Percentiles rank a stretch among this genome's conserved stretches.
These are phyloP conservation scores for Croton setiger DNA, from an alignment of 441 rosid species.

Conservation along the genomic window DNA sequence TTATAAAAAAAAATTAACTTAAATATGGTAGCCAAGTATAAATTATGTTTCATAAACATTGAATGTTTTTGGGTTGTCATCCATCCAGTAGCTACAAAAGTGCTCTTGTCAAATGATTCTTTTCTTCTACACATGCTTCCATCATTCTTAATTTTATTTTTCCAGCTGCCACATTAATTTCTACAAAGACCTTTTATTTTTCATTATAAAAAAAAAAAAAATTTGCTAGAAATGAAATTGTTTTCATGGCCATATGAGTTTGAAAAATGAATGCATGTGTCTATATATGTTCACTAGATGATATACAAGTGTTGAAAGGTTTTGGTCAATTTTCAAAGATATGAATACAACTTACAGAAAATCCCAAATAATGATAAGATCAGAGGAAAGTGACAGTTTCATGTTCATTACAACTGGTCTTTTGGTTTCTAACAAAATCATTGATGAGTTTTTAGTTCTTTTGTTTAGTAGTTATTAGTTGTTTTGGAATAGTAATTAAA, in stretches of 20 bases:
- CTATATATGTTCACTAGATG: neutral
- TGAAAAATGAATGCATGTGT: neutral
- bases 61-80: slow-evolving; percentile 28
- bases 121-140: slow-evolving; percentile 19
- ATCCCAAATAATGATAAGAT: neutral
- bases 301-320: neutral
- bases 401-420: neutral
- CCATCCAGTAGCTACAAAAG: slow-evolving; percentile 31
- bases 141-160: no score
- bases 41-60: neutral
- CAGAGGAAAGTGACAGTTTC: neutral
- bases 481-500: no score
- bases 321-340: neutral
- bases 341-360: neutral
- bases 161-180: no score
- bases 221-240: no score
- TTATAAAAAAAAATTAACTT: no score
- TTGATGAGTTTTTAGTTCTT: no score
- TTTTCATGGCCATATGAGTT: no score
- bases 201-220: no score
- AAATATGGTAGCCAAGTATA: no score
- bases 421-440: neutral
- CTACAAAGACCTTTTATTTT: no score
- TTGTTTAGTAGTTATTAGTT: no score
- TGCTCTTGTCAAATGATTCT: slow-evolving; percentile 26